phyloP scores from a whole-genome alignment of 2,329 filamentous ascomycete genomes.

The Colletotrichum sublineola region DNA sequence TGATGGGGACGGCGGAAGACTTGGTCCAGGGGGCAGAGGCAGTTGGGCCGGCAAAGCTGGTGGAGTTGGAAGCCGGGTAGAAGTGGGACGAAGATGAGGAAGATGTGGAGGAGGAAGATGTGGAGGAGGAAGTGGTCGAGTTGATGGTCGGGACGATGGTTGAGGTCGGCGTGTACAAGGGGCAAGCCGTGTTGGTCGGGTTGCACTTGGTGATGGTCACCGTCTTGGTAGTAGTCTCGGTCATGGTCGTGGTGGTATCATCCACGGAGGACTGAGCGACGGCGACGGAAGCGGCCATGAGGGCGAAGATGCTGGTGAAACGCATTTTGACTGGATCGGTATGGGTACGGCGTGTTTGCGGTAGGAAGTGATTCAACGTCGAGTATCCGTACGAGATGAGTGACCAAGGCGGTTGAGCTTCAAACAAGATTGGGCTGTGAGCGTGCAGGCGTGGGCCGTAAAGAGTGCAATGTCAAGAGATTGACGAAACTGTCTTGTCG shows the following conservation, averaged over 20 bases:
- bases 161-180: constrained; percentile 50
- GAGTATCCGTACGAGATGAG: constrained; percentile 13
- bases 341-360: constrained; percentile 6
- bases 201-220: constrained; percentile 64
- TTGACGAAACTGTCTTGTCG: constrained; percentile 39
- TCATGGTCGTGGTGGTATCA: constrained; percentile 55
- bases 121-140: constrained; percentile 45
- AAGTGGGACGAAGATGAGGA: constrained; percentile 43
- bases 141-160: constrained; percentile 43
- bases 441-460: constrained; percentile 17
- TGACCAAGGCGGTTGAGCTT: constrained; percentile 23
- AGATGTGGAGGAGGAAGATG: constrained; percentile 7
- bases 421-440: constrained; percentile 5
- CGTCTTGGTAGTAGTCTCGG: constrained; percentile 59
- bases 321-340: constrained; percentile 57
- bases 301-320: constrained; percentile 57
- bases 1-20: constrained; percentile 43
- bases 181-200: constrained; percentile 60
- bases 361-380: constrained; percentile 24
- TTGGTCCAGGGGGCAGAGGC: constrained; percentile 46
- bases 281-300: constrained; percentile 57
- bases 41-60: constrained; percentile 46
- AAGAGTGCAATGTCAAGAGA: constrained; percentile 33
- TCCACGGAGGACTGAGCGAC: constrained; percentile 51
- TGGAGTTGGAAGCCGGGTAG: constrained; percentile 53